Conservation (phyloP, 2,329 filamentous ascomycete species). For the Phyllosticta citrichinensis region DNA sequence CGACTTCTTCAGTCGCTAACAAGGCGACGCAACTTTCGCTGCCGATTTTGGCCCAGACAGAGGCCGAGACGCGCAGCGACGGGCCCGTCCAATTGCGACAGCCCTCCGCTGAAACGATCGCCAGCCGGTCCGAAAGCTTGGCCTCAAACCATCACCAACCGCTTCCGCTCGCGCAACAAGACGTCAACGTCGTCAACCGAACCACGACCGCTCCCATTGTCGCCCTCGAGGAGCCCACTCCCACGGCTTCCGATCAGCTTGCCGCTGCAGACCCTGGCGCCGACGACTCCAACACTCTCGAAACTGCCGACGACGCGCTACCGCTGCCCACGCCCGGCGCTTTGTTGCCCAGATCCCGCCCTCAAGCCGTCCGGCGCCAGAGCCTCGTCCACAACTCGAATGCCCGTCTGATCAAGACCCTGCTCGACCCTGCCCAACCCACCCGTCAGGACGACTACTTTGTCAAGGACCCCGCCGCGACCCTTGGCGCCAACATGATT, state of each 20-base stretch:
- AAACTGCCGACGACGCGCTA: constrained; percentile 5
- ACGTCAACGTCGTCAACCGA: constrained; percentile 4
- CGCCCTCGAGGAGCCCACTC: constrained; percentile 26
- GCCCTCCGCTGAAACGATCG: constrained; percentile 10
- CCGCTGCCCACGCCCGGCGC: constrained; percentile 10
- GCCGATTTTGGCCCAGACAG: not conserved
- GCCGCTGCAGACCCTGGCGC: constrained; percentile 7
- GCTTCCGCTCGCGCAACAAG: constrained; percentile 6
- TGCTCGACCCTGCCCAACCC: constrained; percentile 34
- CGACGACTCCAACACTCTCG: not conserved
- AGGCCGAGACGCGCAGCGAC: not conserved
- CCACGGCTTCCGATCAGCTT: constrained; percentile 18
- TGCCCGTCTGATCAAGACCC: constrained; percentile 39
- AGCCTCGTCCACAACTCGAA: constrained; percentile 30
- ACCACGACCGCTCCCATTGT: constrained; percentile 17
- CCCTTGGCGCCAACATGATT: constrained; percentile 26
- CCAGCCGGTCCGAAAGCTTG: constrained; percentile 14
- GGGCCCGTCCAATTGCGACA: constrained; percentile 7
- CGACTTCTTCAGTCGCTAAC: not conserved
- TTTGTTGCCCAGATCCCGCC: constrained; percentile 5
- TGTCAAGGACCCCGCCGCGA: constrained; percentile 22
- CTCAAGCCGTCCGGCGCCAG: constrained; percentile 21
- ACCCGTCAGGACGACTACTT: constrained; percentile 30
- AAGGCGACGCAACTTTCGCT: not conserved
- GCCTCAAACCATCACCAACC: constrained; percentile 16